phyloP scores from a whole-genome alignment of 768 basidiomycete genomes.

The Leccinum ochraceum region DNA sequence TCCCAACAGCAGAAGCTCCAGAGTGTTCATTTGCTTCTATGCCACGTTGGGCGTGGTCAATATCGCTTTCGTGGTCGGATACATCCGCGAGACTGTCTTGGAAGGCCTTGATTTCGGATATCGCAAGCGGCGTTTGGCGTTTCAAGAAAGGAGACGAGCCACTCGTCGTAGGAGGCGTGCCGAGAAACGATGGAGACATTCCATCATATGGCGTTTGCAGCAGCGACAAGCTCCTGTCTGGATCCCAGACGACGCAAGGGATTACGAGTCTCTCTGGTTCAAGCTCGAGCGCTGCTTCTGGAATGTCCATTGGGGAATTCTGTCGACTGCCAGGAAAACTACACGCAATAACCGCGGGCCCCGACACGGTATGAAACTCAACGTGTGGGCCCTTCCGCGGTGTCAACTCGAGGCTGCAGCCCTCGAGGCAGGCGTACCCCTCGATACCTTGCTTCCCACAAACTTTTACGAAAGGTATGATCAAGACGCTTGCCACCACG shows the following conservation, averaged over 20 bases:
- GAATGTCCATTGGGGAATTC: conserved; percentile 11
- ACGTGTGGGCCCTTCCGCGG: conserved; percentile 58
- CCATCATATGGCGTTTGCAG: conserved; percentile 64
- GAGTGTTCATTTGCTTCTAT: conserved; percentile 62
- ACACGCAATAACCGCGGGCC: conserved; percentile 6
- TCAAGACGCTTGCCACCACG: not conserved
- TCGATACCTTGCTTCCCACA: conserved; percentile 50
- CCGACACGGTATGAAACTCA: conserved; percentile 56
- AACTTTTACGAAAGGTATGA: conserved; percentile 30
- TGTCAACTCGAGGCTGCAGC: conserved; percentile 61
- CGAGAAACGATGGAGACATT: conserved; percentile 56
- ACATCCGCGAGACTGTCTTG: conserved; percentile 68
- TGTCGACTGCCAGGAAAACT: conserved; percentile 1
- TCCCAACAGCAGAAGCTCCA: conserved; percentile 50
- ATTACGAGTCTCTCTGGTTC: conserved; percentile 8
- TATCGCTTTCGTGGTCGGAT: conserved; percentile 61
- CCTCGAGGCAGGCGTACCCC: conserved; percentile 65
- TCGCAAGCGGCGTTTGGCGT: conserved; percentile 49
- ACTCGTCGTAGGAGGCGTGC: conserved; percentile 45
- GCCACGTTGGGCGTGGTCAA: conserved; percentile 62
- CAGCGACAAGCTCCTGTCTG: conserved; percentile 51
- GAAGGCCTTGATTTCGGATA: conserved; percentile 73
- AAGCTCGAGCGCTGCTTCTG: conserved; percentile 13
- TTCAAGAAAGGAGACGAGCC: conserved; percentile 48
- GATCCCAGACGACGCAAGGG: conserved; percentile 41